A percentile compares a stretch with the other conserved stretches of the same genome.
Conservation (phyloP, 768 basidiomycete genomes). For the Leccinum olivaceopallidum region DNA sequence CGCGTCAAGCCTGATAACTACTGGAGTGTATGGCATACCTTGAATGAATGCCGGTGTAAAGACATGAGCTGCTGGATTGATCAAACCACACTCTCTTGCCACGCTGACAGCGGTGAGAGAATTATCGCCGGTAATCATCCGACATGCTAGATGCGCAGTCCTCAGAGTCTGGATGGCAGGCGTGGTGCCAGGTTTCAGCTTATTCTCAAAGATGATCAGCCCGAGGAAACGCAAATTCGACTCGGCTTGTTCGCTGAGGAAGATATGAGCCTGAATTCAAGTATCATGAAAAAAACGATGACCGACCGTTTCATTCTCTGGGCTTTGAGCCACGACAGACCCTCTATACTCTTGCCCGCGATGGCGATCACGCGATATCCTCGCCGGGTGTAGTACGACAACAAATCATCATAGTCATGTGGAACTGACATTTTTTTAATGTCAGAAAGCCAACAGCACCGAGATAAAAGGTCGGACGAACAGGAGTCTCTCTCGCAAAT, state of each 20-base stretch:
- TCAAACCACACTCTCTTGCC: constrained; percentile 88
- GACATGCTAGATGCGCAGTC: constrained; percentile 85
- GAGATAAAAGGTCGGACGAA: constrained; percentile 43
- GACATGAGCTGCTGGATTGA: constrained; percentile 86
- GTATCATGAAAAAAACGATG: not conserved
- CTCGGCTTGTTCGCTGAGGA: constrained; percentile 87
- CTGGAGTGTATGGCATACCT: constrained; percentile 43
- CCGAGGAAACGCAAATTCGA: constrained; percentile 89
- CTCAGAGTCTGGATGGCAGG: constrained; percentile 89
- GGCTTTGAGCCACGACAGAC: constrained; percentile 94
- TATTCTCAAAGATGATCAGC: constrained; percentile 97
- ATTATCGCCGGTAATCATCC: constrained; percentile 99
- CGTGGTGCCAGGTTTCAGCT: constrained; percentile 89
- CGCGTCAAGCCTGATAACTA: constrained; percentile 1
- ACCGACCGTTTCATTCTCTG: constrained; percentile 91
- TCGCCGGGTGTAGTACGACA: constrained; percentile 95
- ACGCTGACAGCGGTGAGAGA: constrained; percentile 96
- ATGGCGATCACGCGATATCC: constrained; percentile 98
- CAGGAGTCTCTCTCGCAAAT: constrained; percentile 93
- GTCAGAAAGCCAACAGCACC: constrained; percentile 12
- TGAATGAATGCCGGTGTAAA: constrained; percentile 79
- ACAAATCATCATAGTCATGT: constrained; percentile 91
- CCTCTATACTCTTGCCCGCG: constrained; percentile 93
- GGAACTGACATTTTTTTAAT: constrained; percentile 60
- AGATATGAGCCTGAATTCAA: constrained; percentile 9